Evolutionary conservation across 2,329 filamentous ascomycete species (phyloP), one percentile per base, ranked within the genome.

Genomic region (Dactylonectria estremocensis): DNA sequence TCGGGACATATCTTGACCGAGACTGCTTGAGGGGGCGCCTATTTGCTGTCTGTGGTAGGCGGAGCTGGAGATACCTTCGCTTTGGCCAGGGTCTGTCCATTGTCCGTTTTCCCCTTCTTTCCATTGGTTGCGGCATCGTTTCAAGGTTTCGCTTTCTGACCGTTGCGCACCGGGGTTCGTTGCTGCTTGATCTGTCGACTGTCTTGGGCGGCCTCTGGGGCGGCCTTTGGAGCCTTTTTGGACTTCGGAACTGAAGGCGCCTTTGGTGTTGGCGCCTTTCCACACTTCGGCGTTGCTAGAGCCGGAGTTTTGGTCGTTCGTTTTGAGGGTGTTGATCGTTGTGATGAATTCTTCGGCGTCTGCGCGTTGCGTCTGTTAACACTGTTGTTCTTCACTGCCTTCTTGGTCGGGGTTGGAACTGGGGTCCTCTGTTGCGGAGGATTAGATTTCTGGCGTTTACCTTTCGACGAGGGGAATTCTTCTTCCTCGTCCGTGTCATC

Each of bases 391-490:
- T 72, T 67, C 57, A 73, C 66, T 65, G 53, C 53, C 58, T 73
- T 73, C 64, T 76, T 77, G 33, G 48, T 72, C 28, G 77, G 74
- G 52, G 75, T 78, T 55, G 67, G 60, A 67, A 72, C 66, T 59
- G 72, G 72, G 58, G 68, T 74, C 46, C 71, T 72, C 31, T 67
- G 61, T 55, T 76, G 76, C 61, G 50, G 43, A 66, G 61, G 61
- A 70, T 70, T 74, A 66, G 40, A 66, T 62, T 77, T 79, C 64
- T 75, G 73, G 63, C 69, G 69, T 79, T 82, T 82, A 82, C 80
- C 80, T 81, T 80, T 77, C 68, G 67, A 61, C 55, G 70, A 54
- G 52, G 60, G 61, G 22, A 14, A 43, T 3, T 43, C n/a, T 16
- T 68, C 66, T 77, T 75, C 74, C 20, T 80, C 79, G 37, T 77